Evolutionary conservation across 2,329 filamentous ascomycete species (phyloP), one percentile per base, ranked within the genome.

Genomic region (Parascedosporium putredinis): DNA sequence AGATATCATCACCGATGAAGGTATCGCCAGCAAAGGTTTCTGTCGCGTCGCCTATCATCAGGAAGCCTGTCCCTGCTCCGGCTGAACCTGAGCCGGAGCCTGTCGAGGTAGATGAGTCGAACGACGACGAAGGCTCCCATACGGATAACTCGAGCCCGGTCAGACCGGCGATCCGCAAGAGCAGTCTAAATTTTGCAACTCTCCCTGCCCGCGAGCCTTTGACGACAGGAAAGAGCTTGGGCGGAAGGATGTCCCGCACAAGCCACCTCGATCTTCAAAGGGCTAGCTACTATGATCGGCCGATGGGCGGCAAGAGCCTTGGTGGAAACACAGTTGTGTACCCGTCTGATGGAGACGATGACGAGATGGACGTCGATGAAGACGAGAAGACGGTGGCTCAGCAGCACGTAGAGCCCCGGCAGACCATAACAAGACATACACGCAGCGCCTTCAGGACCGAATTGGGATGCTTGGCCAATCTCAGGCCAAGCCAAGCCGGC

Each of bases 101-200:
- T n/a, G n/a, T n/a, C n/a, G 27, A 54, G 20, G 51, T 54, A 18
- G 53, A 58, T n/a, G 57, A 66, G 25, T 59, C 63, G 14, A 60
- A 64, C 44, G 74, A 78, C 34, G 77, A 77, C 53, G 67, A 67
- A 20, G 70, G 73, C 53, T 84, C 82, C 3, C 76, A 78, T 14
- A 86, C 84, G 2, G 83, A 87, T 45, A 75, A 71, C 1, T 88
- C 86, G 0, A 90, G 84, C 57, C 86, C 86, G 0, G 80, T 86
- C 45, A 77, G 87, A 56, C 84, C 85, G 2, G 73, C 87, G 25
- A 78, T 94, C 56, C 83, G 91, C 53, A 97, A 97, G 73, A 95
- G 90, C 67, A 97, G 91, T 63, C 75, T 98, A 53, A 95, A 86
- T 52, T 97, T 98, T 67, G 88, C 93, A 33, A 88, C 93, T 16